phyloP scores from a whole-genome alignment of 805 yeast genomes.

The Candida ovalis region DNA sequence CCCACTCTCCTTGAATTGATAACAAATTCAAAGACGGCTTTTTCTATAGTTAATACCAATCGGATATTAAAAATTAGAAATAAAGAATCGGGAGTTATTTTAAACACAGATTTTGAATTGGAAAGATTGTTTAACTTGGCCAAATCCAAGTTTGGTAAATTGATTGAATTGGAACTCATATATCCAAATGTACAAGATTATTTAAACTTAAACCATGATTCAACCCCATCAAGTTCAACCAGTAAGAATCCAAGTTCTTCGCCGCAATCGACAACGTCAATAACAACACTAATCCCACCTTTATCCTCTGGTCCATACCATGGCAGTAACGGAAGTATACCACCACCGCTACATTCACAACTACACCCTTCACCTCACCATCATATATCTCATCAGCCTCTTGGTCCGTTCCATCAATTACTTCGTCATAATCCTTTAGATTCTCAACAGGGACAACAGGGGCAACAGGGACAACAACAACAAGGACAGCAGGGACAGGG shows the following conservation, averaged over 20 bases:
- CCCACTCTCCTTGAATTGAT: slow-evolving; percentile 78
- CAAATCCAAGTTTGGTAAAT: slow-evolving; percentile 22
- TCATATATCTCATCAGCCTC: not conserved
- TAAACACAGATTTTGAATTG: slow-evolving; percentile 45
- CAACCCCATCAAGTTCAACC: slow-evolving; percentile 3
- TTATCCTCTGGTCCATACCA: not conserved
- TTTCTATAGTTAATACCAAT: slow-evolving; percentile 44
- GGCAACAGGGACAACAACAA: not conserved
- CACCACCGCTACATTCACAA: slow-evolving; percentile 1
- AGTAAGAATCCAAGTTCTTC: slow-evolving; percentile 6
- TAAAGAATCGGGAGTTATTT: slow-evolving; percentile 25
- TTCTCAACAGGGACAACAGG: slow-evolving; percentile 3
- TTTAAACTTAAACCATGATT: slow-evolving; percentile 26
- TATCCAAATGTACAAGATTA: slow-evolving; percentile 27
- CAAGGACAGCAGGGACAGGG: slow-evolving; percentile 1
- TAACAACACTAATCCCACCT: slow-evolving; percentile 4
- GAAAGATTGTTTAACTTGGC: slow-evolving; percentile 38
- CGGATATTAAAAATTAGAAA: slow-evolving; percentile 35
- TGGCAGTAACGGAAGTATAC: slow-evolving; percentile 1
- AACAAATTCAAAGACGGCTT: slow-evolving; percentile 72
- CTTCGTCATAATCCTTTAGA: slow-evolving; percentile 6
- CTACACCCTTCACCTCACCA: slow-evolving; percentile 1
- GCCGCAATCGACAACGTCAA: not conserved
- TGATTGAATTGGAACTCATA: slow-evolving; percentile 39
- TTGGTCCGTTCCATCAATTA: slow-evolving; percentile 1